These are phyloP conservation scores for Xerocomellus intermedius DNA, from an alignment of 768 basidiomycete genomes.

Conservation along the genomic window DNA sequence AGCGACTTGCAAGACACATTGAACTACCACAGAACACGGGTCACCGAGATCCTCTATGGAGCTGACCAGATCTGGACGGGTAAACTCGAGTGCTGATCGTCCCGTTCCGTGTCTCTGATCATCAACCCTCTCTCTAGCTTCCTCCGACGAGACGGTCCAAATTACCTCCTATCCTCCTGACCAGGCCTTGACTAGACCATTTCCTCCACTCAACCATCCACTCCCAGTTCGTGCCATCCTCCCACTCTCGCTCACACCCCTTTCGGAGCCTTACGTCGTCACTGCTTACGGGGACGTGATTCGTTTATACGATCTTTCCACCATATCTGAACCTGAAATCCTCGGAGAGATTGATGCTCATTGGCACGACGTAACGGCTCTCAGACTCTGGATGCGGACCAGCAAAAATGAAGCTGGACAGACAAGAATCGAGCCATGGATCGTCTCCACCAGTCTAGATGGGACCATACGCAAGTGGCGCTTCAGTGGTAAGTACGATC, in stretches of 20 bases:
- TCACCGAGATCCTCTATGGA: slow-evolving; percentile 69
- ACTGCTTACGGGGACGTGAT: slow-evolving; percentile 85
- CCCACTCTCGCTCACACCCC: slow-evolving; percentile 58
- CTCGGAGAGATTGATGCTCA: slow-evolving; percentile 81
- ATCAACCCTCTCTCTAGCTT: slow-evolving; percentile 50
- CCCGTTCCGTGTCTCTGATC: background rate
- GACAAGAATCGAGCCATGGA: slow-evolving; percentile 69
- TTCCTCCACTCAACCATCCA: slow-evolving; percentile 57
- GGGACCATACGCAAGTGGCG: slow-evolving; percentile 86
- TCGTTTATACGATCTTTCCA: slow-evolving; percentile 75
- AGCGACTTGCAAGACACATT: slow-evolving; percentile 54
- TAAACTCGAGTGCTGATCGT: slow-evolving; percentile 29
- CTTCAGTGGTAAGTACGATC: slow-evolving; percentile 49
- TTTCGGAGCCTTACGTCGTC: slow-evolving; percentile 72
- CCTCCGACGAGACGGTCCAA: slow-evolving; percentile 83
- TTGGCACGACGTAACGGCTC: slow-evolving; percentile 81
- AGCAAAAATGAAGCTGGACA: slow-evolving; percentile 43
- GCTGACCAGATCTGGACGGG: slow-evolving; percentile 89
- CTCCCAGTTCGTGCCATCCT: slow-evolving; percentile 71
- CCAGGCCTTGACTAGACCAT: slow-evolving; percentile 35
- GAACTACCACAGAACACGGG: slow-evolving; percentile 74
- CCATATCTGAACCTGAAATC: slow-evolving; percentile 63
- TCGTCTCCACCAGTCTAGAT: slow-evolving; percentile 83
- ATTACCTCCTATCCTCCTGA: slow-evolving; percentile 47
- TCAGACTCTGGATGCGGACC: slow-evolving; percentile 69